Evolutionary conservation across 805 yeast genomes (phyloP).

Genomic region (Kluyveromyces wickerhamii): DNA sequence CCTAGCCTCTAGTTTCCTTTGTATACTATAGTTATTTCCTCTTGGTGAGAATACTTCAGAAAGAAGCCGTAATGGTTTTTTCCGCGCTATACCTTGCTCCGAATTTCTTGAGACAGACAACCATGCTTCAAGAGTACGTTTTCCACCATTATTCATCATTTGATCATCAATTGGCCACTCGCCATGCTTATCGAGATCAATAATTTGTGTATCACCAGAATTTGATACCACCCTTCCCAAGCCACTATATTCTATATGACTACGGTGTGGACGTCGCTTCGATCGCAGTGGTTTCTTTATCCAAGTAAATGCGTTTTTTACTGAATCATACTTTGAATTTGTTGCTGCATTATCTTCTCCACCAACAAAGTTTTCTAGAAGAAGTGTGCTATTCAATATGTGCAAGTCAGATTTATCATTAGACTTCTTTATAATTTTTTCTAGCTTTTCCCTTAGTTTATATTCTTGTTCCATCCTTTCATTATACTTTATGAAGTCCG

Average conservation of each 20-base stretch:
- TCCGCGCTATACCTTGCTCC: background rate
- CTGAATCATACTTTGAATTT: background rate
- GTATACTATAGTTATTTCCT: slow-evolving; percentile 36
- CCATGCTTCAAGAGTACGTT: slow-evolving; percentile 1
- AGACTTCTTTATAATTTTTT: slow-evolving; percentile 11
- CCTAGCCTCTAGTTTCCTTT: slow-evolving; percentile 39
- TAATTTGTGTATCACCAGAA: slow-evolving; percentile 8
- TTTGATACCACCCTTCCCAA: background rate
- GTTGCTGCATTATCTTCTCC: slow-evolving; percentile 9
- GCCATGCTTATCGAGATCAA: slow-evolving; percentile 9
- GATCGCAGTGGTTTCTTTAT: background rate
- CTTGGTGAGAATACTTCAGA: background rate
- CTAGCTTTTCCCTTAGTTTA: slow-evolving; percentile 23
- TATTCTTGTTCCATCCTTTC: slow-evolving; percentile 29
- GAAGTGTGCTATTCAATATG: slow-evolving; percentile 13
- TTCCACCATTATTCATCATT: background rate
- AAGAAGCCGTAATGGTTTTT: background rate
- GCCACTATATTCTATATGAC: background rate
- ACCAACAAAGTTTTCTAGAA: slow-evolving; percentile 13
- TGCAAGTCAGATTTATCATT: slow-evolving; percentile 13
- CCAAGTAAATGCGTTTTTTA: background rate
- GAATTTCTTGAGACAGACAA: background rate
- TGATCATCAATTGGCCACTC: slow-evolving; percentile 6
- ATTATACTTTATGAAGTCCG: slow-evolving; percentile 31
- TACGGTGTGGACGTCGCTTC: background rate